Evolutionary conservation across 129 eudicot species (phyloP), one percentile per base, ranked within the genome.

Genomic region (Arctium minus): DNA sequence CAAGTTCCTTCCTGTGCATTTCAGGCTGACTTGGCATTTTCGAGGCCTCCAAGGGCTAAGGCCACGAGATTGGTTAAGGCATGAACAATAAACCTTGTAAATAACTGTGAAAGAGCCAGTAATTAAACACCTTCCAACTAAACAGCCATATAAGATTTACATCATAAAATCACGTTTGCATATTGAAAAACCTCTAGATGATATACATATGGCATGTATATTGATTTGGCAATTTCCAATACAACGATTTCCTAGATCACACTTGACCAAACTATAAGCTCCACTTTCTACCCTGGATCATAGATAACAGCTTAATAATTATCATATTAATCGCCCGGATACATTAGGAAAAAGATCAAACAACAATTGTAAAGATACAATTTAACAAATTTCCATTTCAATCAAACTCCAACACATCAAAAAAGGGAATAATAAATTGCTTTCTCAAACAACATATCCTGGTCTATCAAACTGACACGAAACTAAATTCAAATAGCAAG

Each of bases 391-490:
- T 29, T 70, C 71, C 72, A 71, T 9, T 46, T 48, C n/a, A 60
- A 46, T 32, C 60, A 8, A 30, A 53, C 76, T 30, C 80, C 32
- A 75, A 76, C 10, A 5, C 68, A 48, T 31, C 39, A 39, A 78
- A 53, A 33, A 83, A 13, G 12, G 31, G 65, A 78, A 79, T 62
- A 84, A 79, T 44, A 32, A 35, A 73, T 22, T 44, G 70, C 62
- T 33, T 64, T 74, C 64, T 65, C 69, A 62, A 73, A 37, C 80
- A 70, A 65, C 40, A 5, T 62, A 79, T 73, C 76, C 70, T 78
- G 74, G 32, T 72, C 42, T 79, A 79, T 74, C 71, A 84, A 79
- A 79, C 83, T 62, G 87, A 79, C 87, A 84, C 38, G 74, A 74
- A 79, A 79, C 9, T 65, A 40, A 68, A 64, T 73, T 62, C 68